Percentiles rank a stretch among this genome's conserved stretches.
Evolutionary conservation across 352 stramenopile genomes (phyloP).

Genomic region (Globisporangium mamillatum): DNA sequence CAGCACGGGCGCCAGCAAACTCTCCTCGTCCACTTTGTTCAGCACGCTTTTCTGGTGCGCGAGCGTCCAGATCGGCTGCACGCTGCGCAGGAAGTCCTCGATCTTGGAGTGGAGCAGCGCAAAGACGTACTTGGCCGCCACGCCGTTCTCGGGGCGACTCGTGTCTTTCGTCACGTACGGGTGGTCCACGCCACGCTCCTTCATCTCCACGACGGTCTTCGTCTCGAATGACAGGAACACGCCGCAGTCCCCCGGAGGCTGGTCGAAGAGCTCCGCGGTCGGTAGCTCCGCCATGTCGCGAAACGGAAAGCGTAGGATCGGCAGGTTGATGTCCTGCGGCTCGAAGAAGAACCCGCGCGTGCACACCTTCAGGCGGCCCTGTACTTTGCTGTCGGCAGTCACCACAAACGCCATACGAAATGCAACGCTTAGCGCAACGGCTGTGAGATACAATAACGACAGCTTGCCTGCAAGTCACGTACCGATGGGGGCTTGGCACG

Average conservation of each 20-base stretch:
- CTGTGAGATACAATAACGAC: background rate
- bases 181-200: conserved; percentile 79
- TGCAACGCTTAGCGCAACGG: background rate
- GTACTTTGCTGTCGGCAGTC: conserved; percentile 49
- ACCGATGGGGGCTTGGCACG: conserved; percentile 51
- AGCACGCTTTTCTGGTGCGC: conserved; percentile 63
- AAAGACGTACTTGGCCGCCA: conserved; percentile 73
- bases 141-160: conserved; percentile 12
- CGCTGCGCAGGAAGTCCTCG: conserved; percentile 70
- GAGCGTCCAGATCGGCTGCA: conserved; percentile 66
- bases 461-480: background rate
- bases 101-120: conserved; percentile 82
- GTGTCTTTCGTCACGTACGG: conserved; percentile 73
- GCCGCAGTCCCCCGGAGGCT: conserved; percentile 34
- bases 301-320: conserved; percentile 88
- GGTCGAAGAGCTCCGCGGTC: conserved; percentile 51
- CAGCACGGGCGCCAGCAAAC: conserved; percentile 71
- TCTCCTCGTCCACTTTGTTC: conserved; percentile 86
- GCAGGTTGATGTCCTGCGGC: conserved; percentile 76
- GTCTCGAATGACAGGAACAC: conserved; percentile 72
- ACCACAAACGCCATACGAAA: background rate
- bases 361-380: conserved; percentile 84
- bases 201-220: conserved; percentile 77
- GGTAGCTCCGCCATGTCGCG: conserved; percentile 69
- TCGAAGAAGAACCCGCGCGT: conserved; percentile 92